phyloP scores from a whole-genome alignment of 1,284 basidiomycete genomes.

The Apiotrichum gamsii region DNA sequence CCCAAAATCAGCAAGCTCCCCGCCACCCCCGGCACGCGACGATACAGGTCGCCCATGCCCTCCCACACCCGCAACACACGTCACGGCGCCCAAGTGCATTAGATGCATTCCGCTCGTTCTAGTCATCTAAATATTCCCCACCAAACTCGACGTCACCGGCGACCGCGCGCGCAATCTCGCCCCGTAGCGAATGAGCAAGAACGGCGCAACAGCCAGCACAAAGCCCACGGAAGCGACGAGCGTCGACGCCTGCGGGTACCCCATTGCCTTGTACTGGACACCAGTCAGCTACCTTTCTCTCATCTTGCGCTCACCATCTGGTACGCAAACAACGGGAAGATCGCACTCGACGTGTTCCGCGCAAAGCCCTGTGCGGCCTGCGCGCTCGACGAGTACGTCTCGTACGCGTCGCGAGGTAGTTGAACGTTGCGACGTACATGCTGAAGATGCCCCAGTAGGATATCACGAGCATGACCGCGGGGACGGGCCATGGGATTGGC shows the following conservation, averaged over 20 bases:
- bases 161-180: constrained; percentile 31
- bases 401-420: constrained; percentile 44
- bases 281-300: not conserved
- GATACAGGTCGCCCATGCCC: too few species aligned
- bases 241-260: constrained; percentile 37
- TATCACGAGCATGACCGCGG: constrained; percentile 29
- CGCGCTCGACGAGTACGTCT: constrained; percentile 44
- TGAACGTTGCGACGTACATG: constrained; percentile 41
- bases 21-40: too few species aligned
- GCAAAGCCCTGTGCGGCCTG: constrained; percentile 45
- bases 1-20: too few species aligned
- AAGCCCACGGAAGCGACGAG: constrained; percentile 38
- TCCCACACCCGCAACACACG: too few species aligned
- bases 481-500: constrained; percentile 32
- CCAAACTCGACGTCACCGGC: constrained; percentile 1
- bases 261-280: constrained; percentile 28
- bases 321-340: constrained; percentile 38
- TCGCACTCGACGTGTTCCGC: constrained; percentile 33
- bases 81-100: too few species aligned
- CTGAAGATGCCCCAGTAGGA: constrained; percentile 34
- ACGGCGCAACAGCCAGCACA: constrained; percentile 34
- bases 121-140: too few species aligned
- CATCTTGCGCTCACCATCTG: constrained; percentile 19
- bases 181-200: constrained; percentile 39
- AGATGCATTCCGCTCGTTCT: too few species aligned